These are phyloP conservation scores for Tulasnella sp. DNA, from an alignment of 768 basidiomycete genomes.

Conservation along the genomic window DNA sequence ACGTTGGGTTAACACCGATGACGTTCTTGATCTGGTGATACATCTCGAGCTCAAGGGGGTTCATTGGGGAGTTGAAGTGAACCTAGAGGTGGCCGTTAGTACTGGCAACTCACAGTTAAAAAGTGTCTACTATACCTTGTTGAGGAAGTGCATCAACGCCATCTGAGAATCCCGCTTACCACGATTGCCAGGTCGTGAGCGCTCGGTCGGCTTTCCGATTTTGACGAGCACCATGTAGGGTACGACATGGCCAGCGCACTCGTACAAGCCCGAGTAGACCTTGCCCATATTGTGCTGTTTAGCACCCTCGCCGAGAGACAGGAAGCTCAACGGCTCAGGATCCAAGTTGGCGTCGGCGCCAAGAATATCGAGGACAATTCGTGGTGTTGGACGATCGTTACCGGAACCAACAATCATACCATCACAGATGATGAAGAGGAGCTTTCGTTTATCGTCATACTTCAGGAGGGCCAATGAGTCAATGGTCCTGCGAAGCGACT, in stretches of 20 bases:
- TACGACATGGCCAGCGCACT: constrained; percentile 88
- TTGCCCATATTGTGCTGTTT: constrained; percentile 99
- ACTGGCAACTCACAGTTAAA: neutral
- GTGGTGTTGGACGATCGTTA: constrained; percentile 91
- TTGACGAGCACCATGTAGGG: constrained; percentile 90
- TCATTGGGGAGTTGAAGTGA: constrained; percentile 94
- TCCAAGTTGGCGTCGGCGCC: constrained; percentile 88
- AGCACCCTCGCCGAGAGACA: constrained; percentile 86
- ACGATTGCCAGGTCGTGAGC: constrained; percentile 87
- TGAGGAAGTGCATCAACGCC: constrained; percentile 93
- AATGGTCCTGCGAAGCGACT: constrained; percentile 76
- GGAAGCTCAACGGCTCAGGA: constrained; percentile 89
- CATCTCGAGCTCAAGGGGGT: constrained; percentile 93
- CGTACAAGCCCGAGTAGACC: constrained; percentile 92
- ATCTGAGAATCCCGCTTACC: constrained; percentile 98
- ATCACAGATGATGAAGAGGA: constrained; percentile 88
- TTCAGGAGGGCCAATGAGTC: constrained; percentile 89
- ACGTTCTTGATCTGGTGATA: constrained; percentile 99
- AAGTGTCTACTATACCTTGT: constrained; percentile 51
- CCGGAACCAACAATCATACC: constrained; percentile 97
- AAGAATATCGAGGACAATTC: constrained; percentile 92
- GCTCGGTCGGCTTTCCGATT: constrained; percentile 90
- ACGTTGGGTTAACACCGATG: constrained; percentile 96
- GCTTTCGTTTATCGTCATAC: constrained; percentile 97
- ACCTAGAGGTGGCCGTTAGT: constrained; percentile 41